Percentiles rank a stretch among this genome's conserved stretches.
phyloP scores from a whole-genome alignment of 768 basidiomycete genomes.

The Leucocoprinus leucothites region DNA sequence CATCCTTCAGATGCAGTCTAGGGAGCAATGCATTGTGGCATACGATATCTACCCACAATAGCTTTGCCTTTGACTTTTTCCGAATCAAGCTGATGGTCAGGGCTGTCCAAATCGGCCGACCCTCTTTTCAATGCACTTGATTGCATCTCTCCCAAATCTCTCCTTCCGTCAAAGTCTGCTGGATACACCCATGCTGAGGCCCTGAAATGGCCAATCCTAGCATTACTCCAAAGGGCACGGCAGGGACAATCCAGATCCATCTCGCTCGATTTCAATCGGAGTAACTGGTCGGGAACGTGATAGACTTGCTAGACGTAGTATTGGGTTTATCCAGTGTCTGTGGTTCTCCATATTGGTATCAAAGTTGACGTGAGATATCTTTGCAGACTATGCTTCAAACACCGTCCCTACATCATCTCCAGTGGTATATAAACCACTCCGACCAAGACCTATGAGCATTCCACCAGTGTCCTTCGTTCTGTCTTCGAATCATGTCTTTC shows the following conservation, averaged over 20 bases:
- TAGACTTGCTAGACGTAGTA: conserved; percentile 3
- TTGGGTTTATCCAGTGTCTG: conserved; percentile 4
- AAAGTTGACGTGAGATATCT: conserved; percentile 7
- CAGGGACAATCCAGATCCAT: conserved; percentile 3
- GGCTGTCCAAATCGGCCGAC: conserved; percentile 3
- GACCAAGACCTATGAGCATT: neutral
- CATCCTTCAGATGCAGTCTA: neutral
- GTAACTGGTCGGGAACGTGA: conserved; percentile 9
- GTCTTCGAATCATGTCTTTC: conserved; percentile 7
- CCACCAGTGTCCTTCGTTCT: neutral
- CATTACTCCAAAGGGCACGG: neutral
- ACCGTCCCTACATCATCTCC: conserved; percentile 9
- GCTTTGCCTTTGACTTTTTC: conserved; percentile 6
- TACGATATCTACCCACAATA: neutral
- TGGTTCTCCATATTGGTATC: conserved; percentile 8
- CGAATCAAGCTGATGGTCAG: conserved; percentile 11
- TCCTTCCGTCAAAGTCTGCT: conserved; percentile 4
- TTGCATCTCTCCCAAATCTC: conserved; percentile 9
- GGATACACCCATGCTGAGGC: conserved; percentile 10
- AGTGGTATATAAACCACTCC: conserved; percentile 3
- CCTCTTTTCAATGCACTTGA: conserved; percentile 2
- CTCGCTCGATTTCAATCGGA: conserved; percentile 4
- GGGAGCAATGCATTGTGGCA: neutral
- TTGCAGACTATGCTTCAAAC: neutral
- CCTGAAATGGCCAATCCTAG: conserved; percentile 11